A percentile compares a stretch with the other conserved stretches of the same genome.
phyloP scores from a whole-genome alignment of 1,139 yeast species.

The Lodderomyces metapsilosis region DNA sequence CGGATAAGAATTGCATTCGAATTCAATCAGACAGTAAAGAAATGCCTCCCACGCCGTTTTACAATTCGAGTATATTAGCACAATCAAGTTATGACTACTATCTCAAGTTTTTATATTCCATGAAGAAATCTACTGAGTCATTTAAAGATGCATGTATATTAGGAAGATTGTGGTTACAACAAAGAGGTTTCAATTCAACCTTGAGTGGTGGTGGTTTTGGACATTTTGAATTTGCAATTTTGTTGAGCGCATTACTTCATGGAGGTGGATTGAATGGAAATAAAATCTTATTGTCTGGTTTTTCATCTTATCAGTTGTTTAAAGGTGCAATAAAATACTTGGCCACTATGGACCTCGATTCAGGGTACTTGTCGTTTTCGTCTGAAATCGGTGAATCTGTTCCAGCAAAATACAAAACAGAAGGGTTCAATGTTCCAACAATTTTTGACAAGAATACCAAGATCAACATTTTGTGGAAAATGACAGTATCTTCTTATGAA shows the following conservation, averaged over 20 bases:
- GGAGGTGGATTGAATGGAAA: constrained; percentile 84
- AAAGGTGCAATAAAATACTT: constrained; percentile 81
- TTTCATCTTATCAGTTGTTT: constrained; percentile 88
- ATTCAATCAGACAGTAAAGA: constrained; percentile 51
- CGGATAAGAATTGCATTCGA: constrained; percentile 77
- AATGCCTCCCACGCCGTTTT: constrained; percentile 76
- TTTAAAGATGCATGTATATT: constrained; percentile 85
- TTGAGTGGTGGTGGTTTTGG: constrained; percentile 81
- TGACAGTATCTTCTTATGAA: constrained; percentile 68
- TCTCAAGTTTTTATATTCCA: constrained; percentile 70
- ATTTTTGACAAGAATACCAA: constrained; percentile 73
- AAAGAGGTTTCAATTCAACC: constrained; percentile 73
- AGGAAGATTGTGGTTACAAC: constrained; percentile 87
- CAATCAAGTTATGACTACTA: constrained; percentile 69
- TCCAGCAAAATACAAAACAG: constrained; percentile 53
- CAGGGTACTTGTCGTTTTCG: constrained; percentile 67
- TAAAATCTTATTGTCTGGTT: constrained; percentile 77
- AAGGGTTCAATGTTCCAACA: constrained; percentile 68
- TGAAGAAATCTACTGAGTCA: constrained; percentile 75
- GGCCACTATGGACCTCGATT: constrained; percentile 69
- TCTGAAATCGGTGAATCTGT: constrained; percentile 51
- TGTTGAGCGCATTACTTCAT: constrained; percentile 76
- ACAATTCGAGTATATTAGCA: constrained; percentile 76
- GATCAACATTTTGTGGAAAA: constrained; percentile 78
- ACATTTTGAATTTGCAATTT: constrained; percentile 79